Conservation (phyloP, 2,329 filamentous ascomycete genomes). For the Pyrenochaeta sp. region DNA sequence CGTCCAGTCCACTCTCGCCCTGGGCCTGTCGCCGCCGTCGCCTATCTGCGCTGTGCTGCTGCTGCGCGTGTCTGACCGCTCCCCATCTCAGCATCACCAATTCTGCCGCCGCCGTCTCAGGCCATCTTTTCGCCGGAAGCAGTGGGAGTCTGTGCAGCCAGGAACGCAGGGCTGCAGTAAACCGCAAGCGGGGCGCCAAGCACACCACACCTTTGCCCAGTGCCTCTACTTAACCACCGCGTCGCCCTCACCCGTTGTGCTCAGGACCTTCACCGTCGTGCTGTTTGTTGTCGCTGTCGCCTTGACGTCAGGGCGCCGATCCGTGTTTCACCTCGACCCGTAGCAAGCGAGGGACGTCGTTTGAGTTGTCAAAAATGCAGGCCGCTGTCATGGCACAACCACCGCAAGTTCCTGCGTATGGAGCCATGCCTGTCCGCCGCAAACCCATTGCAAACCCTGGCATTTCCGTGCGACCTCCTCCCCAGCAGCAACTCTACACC, state of each 20-base stretch:
- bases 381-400: conserved; percentile 36
- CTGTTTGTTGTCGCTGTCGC: conserved; percentile 23
- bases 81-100: conserved; percentile 24
- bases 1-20: conserved; percentile 1
- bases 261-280: conserved; percentile 13
- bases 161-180: conserved; percentile 26
- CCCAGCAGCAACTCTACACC: conserved; percentile 27
- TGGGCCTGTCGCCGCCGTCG: too few relatives aligned
- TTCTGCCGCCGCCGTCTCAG: conserved; percentile 20
- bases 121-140: conserved; percentile 39
- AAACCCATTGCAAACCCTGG: conserved; percentile 45
- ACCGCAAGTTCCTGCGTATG: conserved; percentile 31
- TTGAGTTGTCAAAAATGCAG: conserved; percentile 34
- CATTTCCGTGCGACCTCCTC: conserved; percentile 40
- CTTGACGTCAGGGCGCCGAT: conserved; percentile 37
- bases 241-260: conserved; percentile 3
- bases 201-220: conserved; percentile 11
- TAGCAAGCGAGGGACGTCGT: conserved; percentile 25
- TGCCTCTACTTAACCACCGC: conserved; percentile 27
- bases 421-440: conserved; percentile 40
- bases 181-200: conserved; percentile 37
- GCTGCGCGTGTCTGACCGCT: conserved; percentile 24
- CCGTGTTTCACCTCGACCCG: conserved; percentile 31
- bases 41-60: not conserved
- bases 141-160: conserved; percentile 28